Percentiles rank a stretch among this genome's conserved stretches.
phyloP scores from a whole-genome alignment of 2,329 filamentous ascomycete genomes.

The Torrubiellomyces zombiae region DNA sequence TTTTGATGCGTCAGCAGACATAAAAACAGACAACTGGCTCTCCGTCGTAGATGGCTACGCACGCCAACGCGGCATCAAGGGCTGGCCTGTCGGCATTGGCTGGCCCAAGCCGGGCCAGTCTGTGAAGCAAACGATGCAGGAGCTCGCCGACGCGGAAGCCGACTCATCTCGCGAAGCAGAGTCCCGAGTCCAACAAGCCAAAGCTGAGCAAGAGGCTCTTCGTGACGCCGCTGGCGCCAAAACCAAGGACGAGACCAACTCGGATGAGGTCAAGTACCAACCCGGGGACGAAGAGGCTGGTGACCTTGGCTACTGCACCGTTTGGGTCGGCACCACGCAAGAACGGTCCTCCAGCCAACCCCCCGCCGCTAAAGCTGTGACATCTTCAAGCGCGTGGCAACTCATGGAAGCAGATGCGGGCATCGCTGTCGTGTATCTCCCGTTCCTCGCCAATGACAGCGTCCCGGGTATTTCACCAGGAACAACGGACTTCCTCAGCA shows the following conservation, averaged over 20 bases:
- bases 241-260: constrained; percentile 7
- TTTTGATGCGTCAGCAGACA: constrained; percentile 88
- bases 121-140: constrained; percentile 39
- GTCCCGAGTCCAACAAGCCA: constrained; percentile 44
- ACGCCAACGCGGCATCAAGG: constrained; percentile 73
- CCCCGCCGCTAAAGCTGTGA: constrained; percentile 33
- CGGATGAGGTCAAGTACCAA: constrained; percentile 20
- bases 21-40: constrained; percentile 91
- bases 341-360: constrained; percentile 45
- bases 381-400: constrained; percentile 49
- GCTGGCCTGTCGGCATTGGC: constrained; percentile 88
- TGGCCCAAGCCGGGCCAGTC: constrained; percentile 58
- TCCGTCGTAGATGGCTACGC: constrained; percentile 89
- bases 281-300: constrained; percentile 27
- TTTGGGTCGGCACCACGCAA: constrained; percentile 80
- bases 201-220: constrained; percentile 23
- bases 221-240: constrained; percentile 11
- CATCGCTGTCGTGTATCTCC: constrained; percentile 79
- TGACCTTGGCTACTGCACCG: constrained; percentile 79
- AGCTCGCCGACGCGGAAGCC: constrained; percentile 51
- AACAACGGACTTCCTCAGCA: constrained; percentile 72
- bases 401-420: constrained; percentile 61
- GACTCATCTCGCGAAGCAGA: constrained; percentile 43
- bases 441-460: constrained; percentile 67
- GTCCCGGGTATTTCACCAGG: constrained; percentile 71